phyloP scores from a whole-genome alignment of 805 yeast species.

The Metschnikowia drakensbergensis region DNA sequence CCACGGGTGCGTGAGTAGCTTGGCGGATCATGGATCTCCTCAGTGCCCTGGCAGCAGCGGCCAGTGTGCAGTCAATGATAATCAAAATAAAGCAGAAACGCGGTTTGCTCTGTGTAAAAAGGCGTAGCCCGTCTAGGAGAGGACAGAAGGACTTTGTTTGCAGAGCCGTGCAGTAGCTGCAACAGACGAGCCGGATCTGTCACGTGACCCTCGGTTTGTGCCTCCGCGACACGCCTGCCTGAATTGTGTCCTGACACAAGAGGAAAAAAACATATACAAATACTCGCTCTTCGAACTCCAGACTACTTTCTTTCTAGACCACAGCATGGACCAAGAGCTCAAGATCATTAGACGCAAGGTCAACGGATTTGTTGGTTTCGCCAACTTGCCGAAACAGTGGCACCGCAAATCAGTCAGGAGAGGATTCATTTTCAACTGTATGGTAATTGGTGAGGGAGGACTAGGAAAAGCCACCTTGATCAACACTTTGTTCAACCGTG shows the following conservation, averaged over 20 bases:
- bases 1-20: too few relatives aligned
- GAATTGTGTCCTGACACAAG: slow-evolving; percentile 13
- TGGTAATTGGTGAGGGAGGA: slow-evolving; percentile 91
- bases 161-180: neutral
- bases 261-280: slow-evolving; percentile 5
- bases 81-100: too few relatives aligned
- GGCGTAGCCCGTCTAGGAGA: too few relatives aligned
- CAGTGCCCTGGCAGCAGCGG: too few relatives aligned
- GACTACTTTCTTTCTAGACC: slow-evolving; percentile 1
- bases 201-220: slow-evolving; percentile 4
- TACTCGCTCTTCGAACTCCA: slow-evolving; percentile 1
- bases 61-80: too few relatives aligned
- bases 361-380: slow-evolving; percentile 93
- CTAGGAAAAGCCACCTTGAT: slow-evolving; percentile 90
- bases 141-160: too few relatives aligned
- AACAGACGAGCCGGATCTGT: neutral
- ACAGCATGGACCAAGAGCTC: slow-evolving; percentile 34
- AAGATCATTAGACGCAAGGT: slow-evolving; percentile 78
- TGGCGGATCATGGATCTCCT: too few relatives aligned
- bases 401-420: slow-evolving; percentile 68
- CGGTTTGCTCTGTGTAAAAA: too few relatives aligned
- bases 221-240: slow-evolving; percentile 5
- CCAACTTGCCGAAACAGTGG: slow-evolving; percentile 98
- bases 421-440: slow-evolving; percentile 83
- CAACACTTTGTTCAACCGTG: slow-evolving; percentile 72